Evolutionary conservation across 495 filamentous ascomycete species (phyloP).

Genomic region (Neurospora sublineolata): DNA sequence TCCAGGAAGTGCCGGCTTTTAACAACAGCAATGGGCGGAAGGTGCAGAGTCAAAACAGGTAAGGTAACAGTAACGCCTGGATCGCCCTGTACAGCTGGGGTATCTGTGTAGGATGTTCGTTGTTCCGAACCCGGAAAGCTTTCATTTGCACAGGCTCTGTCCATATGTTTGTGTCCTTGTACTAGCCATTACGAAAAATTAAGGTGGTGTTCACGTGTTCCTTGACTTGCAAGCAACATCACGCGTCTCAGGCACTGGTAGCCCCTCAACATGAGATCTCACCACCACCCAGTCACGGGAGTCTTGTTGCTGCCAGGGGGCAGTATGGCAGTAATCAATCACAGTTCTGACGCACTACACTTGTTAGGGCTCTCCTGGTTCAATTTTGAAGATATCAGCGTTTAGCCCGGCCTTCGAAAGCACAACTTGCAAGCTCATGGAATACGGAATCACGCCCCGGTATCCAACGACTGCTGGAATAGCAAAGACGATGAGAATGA

Average conservation of each 20-base stretch:
- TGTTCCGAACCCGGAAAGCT: not conserved
- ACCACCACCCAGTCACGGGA: not conserved
- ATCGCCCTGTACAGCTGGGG: not conserved
- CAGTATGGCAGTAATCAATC: not conserved
- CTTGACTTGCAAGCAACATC: not conserved
- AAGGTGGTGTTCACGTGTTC: not conserved
- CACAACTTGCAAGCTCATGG: not conserved
- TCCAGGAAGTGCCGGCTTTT: not conserved
- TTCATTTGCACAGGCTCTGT: no score
- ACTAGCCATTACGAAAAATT: not conserved
- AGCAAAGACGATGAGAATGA: not conserved
- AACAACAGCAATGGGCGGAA: not conserved
- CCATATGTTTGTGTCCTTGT: not conserved
- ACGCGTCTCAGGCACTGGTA: not conserved
- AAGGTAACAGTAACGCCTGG: not conserved
- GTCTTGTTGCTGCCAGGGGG: not conserved
- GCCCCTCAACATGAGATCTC: not conserved
- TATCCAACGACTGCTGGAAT: not conserved
- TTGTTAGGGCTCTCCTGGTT: not conserved
- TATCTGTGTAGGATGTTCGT: not conserved
- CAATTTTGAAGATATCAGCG: not conserved
- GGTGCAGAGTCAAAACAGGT: not conserved
- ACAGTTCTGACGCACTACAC: not conserved
- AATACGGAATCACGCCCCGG: not conserved
- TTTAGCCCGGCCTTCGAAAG: not conserved